Evolutionary conservation across 495 filamentous ascomycete species (phyloP), one percentile per base, ranked within the genome.

Genomic region (Xylaria curta): DNA sequence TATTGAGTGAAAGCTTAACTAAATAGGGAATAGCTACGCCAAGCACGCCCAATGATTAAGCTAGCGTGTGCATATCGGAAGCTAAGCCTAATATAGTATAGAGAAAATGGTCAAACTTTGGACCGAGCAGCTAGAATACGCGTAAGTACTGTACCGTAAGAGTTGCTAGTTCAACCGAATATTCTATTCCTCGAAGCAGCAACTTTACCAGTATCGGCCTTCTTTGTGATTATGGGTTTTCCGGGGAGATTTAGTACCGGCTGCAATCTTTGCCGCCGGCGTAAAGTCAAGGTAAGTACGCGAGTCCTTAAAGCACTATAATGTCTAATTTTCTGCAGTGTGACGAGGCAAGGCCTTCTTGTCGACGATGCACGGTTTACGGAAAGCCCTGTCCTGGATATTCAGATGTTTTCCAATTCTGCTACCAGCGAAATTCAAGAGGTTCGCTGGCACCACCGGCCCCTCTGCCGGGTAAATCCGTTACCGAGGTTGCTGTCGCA

Each of bases 201-300:
- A 53, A 26, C 9, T 26, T 53, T 8, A 7, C 3, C 21, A 9
- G 49, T 13, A 0, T 53, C 10, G 21, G 49, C 9, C 3, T 53
- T 53, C 8, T 53, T 13, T 12, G 26, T 24, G 9, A n/a, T 9
- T 9, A 53, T 53, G 49, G 49, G 49, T 8, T 53, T 53, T 8
- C 49, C 49, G 2, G 49, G 49, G 49, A 53, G 49, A 53, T 53
- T 53, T 53, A 53, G 49, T 21, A 53, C 21, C 49, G 49, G 49
- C 21, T 53, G 49, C 9, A 21, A 26, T 53, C 49, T 53, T 53
- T 53, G 49, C 26, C 49, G 49, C 21, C 21, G 21, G 21, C 49
- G 49, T 26, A 53, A 53, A 53, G n/a, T 53, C 49, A 53, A 53
- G 49, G 49, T 53, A 21, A 26, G 49, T n/a, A n/a, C 8, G 49